phyloP scores from a whole-genome alignment of 164 flowering plant species.

The Kingdonia uniflora region DNA sequence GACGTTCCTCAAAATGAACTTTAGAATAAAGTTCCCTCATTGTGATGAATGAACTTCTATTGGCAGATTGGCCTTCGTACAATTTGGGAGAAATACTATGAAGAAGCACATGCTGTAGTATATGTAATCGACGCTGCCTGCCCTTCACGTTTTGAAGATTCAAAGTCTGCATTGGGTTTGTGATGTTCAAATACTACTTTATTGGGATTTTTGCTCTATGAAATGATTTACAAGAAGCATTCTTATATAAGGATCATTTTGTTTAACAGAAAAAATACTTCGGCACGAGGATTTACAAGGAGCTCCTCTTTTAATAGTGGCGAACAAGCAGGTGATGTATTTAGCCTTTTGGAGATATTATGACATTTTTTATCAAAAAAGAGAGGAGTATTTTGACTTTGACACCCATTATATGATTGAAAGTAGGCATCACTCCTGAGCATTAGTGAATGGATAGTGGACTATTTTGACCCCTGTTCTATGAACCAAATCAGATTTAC shows the following conservation, averaged over 20 bases:
- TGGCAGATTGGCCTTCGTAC: slow-evolving; percentile 87
- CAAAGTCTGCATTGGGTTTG: slow-evolving; percentile 92
- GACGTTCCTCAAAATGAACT: too few relatives aligned
- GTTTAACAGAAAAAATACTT: slow-evolving; percentile 66
- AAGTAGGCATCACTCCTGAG: too few relatives aligned
- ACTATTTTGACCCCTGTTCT: too few relatives aligned
- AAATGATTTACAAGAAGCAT: not conserved
- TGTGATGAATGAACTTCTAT: slow-evolving; percentile 6
- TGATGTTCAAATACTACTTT: slow-evolving; percentile 6
- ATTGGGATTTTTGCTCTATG: not conserved
- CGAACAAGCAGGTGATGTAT: slow-evolving; percentile 79
- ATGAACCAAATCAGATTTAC: too few relatives aligned
- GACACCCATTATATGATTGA: too few relatives aligned
- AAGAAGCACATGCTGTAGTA: slow-evolving; percentile 94
- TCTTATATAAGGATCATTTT: not conserved
- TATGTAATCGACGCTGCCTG: slow-evolving; percentile 88
- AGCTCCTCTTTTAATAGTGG: slow-evolving; percentile 86
- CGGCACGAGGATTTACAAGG: slow-evolving; percentile 89
- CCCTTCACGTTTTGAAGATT: slow-evolving; percentile 93
- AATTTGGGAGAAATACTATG: slow-evolving; percentile 99
- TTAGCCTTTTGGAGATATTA: not conserved
- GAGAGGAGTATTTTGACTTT: too few relatives aligned
- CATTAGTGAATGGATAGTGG: too few relatives aligned
- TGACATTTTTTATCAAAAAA: too few relatives aligned
- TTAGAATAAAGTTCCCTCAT: not conserved